Conservation (phyloP, 345 rosid genomes). For the Aquilaria yunnanensis region DNA sequence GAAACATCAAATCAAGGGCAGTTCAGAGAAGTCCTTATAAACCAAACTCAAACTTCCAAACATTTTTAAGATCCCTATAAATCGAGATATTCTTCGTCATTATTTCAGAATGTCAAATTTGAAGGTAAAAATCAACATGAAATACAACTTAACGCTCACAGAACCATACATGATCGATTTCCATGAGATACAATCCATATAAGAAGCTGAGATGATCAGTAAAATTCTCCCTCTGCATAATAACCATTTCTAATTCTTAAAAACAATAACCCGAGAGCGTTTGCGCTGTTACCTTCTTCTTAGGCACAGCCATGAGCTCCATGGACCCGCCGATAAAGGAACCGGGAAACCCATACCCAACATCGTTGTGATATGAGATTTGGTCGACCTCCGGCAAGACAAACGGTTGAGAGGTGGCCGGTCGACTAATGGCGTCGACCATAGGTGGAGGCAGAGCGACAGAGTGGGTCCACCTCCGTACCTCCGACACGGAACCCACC, state of each 20-base stretch:
- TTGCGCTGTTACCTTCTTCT: slow-evolving; percentile 44
- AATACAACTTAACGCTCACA: not conserved
- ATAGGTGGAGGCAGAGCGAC: slow-evolving; percentile 41
- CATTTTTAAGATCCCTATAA: not conserved
- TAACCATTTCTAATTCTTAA: not conserved
- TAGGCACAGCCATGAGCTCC: slow-evolving; percentile 98
- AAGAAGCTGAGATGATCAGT: no score
- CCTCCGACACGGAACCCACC: slow-evolving; percentile 15
- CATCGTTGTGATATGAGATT: slow-evolving; percentile 20
- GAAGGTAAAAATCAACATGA: not conserved
- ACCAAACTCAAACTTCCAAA: not conserved
- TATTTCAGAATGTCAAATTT: not conserved
- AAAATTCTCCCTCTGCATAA: no score
- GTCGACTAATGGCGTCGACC: slow-evolving; percentile 22
- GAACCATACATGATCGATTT: no score
- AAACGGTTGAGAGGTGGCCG: slow-evolving; percentile 21
- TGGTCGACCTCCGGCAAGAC: slow-evolving; percentile 39
- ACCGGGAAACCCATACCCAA: slow-evolving; percentile 35
- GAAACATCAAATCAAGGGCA: no score
- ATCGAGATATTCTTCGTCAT: no score
- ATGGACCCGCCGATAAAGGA: slow-evolving; percentile 48
- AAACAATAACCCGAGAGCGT: not conserved
- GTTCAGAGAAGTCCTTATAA: not conserved
- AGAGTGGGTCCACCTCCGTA: slow-evolving; percentile 31
- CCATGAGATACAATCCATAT: no score